These are phyloP conservation scores for Geotrichum bryndzae DNA, from an alignment of 1,139 yeast genomes.

Conservation along the genomic window DNA sequence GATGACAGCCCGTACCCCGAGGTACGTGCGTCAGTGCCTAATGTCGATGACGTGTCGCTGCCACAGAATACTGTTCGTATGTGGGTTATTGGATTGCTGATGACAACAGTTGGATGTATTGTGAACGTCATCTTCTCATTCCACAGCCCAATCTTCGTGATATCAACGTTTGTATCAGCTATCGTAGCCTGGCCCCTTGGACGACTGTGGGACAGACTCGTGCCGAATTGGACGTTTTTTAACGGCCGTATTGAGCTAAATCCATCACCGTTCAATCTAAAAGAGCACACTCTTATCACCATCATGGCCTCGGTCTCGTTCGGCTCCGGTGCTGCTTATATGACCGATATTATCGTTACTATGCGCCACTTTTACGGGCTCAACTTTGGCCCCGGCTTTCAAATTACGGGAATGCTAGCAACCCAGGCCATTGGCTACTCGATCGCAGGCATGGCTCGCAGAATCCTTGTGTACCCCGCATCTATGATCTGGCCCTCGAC, in stretches of 20 bases:
- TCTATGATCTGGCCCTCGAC: slow-evolving; percentile 62
- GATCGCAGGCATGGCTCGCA: slow-evolving; percentile 53
- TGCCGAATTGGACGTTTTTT: slow-evolving; percentile 46
- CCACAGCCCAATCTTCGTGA: slow-evolving; percentile 50
- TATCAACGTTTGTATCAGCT: slow-evolving; percentile 53
- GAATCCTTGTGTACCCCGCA: slow-evolving; percentile 55
- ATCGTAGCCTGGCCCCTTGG: slow-evolving; percentile 62
- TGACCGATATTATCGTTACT: slow-evolving; percentile 54
- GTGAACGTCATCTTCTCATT: slow-evolving; percentile 55
- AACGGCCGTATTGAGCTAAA: slow-evolving; percentile 43
- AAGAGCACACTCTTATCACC: slow-evolving; percentile 61
- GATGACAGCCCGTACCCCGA: slow-evolving; percentile 44
- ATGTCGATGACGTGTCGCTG: slow-evolving; percentile 48
- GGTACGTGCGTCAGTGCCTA: slow-evolving; percentile 64
- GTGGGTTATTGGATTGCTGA: slow-evolving; percentile 49
- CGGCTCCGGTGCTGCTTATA: slow-evolving; percentile 56
- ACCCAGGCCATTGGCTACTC: slow-evolving; percentile 63
- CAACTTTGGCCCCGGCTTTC: slow-evolving; percentile 48
- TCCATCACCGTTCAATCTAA: slow-evolving; percentile 58
- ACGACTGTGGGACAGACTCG: slow-evolving; percentile 42
- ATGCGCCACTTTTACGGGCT: slow-evolving; percentile 48
- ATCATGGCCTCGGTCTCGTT: slow-evolving; percentile 56
- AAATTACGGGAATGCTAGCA: slow-evolving; percentile 46
- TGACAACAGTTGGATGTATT: slow-evolving; percentile 56
- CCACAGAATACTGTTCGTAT: slow-evolving; percentile 59